These are phyloP conservation scores for Sarcodon sp. DNA, from an alignment of 768 basidiomycete species.

Conservation along the genomic window DNA sequence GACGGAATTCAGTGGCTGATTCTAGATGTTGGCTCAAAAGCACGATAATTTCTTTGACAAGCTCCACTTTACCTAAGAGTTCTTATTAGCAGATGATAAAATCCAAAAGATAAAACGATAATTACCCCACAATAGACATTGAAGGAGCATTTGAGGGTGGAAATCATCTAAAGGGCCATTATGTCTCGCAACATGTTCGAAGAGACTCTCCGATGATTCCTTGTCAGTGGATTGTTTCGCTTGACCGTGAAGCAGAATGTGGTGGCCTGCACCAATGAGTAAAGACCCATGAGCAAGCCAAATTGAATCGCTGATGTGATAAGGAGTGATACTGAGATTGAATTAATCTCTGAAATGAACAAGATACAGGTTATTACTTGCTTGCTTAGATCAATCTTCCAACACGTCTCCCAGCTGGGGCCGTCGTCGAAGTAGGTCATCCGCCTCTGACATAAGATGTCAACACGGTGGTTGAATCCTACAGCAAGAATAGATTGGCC, in stretches of 20 bases:
- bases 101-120: background rate
- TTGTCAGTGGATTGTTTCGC: constrained; percentile 10
- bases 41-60: constrained; percentile 74
- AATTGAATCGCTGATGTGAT: constrained; percentile 78
- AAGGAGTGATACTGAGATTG: constrained; percentile 49
- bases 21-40: constrained; percentile 41
- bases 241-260: constrained; percentile 71
- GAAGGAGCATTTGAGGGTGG: constrained; percentile 87
- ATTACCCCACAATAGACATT: constrained; percentile 86
- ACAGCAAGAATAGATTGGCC: constrained; percentile 85
- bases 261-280: constrained; percentile 71
- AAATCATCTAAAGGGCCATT: constrained; percentile 87
- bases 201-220: constrained; percentile 34
- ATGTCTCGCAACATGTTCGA: constrained; percentile 69
- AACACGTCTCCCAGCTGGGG: constrained; percentile 67
- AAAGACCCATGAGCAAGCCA: constrained; percentile 82
- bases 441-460: constrained; percentile 86
- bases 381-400: constrained; percentile 58
- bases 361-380: constrained; percentile 18
- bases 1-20: constrained; percentile 14
- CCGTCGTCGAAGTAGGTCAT: constrained; percentile 84
- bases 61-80: constrained; percentile 59
- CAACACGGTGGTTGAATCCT: constrained; percentile 67
- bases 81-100: background rate
- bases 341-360: background rate